Evolutionary conservation across 2,329 filamentous ascomycete species (phyloP), one percentile per base, ranked within the genome.

Genomic region (Stemphylium lycopersici): DNA sequence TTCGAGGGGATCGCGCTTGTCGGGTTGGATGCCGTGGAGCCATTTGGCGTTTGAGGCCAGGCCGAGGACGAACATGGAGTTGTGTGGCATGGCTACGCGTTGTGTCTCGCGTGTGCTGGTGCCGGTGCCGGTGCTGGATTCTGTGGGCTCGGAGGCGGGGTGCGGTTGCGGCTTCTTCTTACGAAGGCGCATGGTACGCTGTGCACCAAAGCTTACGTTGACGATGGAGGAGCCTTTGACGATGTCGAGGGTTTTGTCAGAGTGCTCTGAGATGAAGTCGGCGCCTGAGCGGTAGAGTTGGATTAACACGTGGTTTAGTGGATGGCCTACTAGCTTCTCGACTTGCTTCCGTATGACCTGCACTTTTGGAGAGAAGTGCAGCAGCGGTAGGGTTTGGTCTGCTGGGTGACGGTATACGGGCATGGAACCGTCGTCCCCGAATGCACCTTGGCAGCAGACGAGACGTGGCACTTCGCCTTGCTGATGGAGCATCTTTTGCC

Each of bases 211-310:
- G 62, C 91, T 96, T 44, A 96, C 86, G 69, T 98, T 99, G 61
- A 93, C 91, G 62, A 99, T 96, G 55, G 83, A 93, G 20, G 90
- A 95, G 4, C 83, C 87, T 22, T 84, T 85, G 11, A 86, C 87
- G 52, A 99, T 95, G 72, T 99, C 95, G 20, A 99, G 80, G 0
- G 93, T 96, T 77, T 99, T 99, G 73, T 99, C 95, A 34, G 91
- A 96, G 70, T 99, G 95, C 71, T 99, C 95, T 0, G 91, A 95
- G 58, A 99, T 99, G 71, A 91, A 91, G 76, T 99, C 95, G 42
- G 85, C 86, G 2, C 93, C 91, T 63, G 84, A 83, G n/a, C 95
- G 90, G 70, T 99, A 99, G 53, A 92, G 84, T 70, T 99, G 95
- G 40, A 99, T 96, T 42, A 99, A 79, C 1, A 88, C 93, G 71